Evolutionary conservation across 2,329 filamentous ascomycete genomes (phyloP).

Genomic region (Elsinoe fawcettii): DNA sequence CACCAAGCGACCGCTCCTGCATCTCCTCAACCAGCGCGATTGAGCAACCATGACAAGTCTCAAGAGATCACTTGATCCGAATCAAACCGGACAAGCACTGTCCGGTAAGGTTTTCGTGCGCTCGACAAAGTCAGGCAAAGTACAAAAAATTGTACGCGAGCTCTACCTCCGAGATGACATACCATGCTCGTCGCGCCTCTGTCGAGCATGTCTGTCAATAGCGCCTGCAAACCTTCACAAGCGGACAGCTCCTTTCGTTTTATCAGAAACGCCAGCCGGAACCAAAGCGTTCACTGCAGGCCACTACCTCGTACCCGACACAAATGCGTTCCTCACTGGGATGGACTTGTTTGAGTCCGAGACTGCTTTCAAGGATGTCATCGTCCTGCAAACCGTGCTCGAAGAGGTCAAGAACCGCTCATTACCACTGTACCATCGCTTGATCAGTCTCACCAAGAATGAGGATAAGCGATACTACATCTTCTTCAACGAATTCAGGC

Average conservation of each 20-base stretch:
- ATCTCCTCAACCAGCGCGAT: neutral
- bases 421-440: conserved; percentile 85
- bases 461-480: conserved; percentile 97
- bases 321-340: conserved; percentile 86
- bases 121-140: conserved; percentile 90
- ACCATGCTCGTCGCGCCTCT: conserved; percentile 89
- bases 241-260: conserved; percentile 74
- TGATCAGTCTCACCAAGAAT: conserved; percentile 84
- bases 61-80: conserved; percentile 48
- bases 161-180: conserved; percentile 95
- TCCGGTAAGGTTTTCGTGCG: conserved; percentile 94
- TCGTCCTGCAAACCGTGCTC: conserved; percentile 89
- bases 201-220: conserved; percentile 60
- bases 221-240: conserved; percentile 75
- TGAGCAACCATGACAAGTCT: conserved; percentile 49
- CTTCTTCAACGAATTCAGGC: conserved; percentile 96
- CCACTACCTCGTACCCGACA: conserved; percentile 92
- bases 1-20: no score
- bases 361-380: conserved; percentile 89
- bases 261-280: conserved; percentile 79
- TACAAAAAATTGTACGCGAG: conserved; percentile 97
- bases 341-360: conserved; percentile 97
- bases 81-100: conserved; percentile 60
- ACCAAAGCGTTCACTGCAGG: conserved; percentile 76
- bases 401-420: conserved; percentile 94